Percentiles rank a stretch among this genome's conserved stretches.
These are phyloP conservation scores for Lumnitzera littorea DNA, from an alignment of 345 rosid genomes.

Conservation along the genomic window DNA sequence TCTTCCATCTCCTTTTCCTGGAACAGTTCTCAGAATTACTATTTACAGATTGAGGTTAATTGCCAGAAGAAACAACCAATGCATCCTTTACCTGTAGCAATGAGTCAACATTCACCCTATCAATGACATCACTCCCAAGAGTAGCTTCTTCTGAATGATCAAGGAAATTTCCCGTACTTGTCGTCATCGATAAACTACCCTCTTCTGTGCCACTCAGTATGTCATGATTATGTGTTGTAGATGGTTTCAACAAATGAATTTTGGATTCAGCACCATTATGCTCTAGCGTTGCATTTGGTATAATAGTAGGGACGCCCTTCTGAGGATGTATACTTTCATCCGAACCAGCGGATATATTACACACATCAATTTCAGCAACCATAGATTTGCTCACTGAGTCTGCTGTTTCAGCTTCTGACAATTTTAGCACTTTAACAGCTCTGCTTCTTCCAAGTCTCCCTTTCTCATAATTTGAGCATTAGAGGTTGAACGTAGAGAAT, in stretches of 20 bases:
- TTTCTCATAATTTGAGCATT: conserved; percentile 36
- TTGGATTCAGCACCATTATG: conserved; percentile 17
- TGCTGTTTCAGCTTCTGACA: conserved; percentile 47
- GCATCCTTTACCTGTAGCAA: conserved; percentile 22
- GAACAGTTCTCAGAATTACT: conserved; percentile 13
- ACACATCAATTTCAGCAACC: conserved; percentile 18
- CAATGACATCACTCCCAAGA: conserved; percentile 19
- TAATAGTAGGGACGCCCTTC: conserved; percentile 11
- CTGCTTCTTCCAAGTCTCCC: conserved; percentile 85
- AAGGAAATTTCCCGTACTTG: conserved; percentile 22
- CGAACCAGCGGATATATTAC: conserved; percentile 23
- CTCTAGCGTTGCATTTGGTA: conserved; percentile 15
- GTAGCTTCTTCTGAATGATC: conserved; percentile 24
- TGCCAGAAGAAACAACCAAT: conserved; percentile 19
- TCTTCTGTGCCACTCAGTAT: conserved; percentile 23
- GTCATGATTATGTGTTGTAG: conserved; percentile 20
- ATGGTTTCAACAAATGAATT: conserved; percentile 21
- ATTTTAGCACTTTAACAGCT: conserved; percentile 57
- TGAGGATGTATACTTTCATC: conserved; percentile 28
- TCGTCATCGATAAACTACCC: conserved; percentile 14
- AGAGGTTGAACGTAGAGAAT: conserved; percentile 45
- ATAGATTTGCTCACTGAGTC: conserved; percentile 16
- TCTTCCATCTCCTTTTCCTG: conserved; percentile 15
- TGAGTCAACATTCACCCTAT: conserved; percentile 20
- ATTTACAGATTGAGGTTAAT: conserved; percentile 16